These are phyloP conservation scores for Chlorella sp. DNA, from an alignment of 139 green algal species.

Conservation along the genomic window DNA sequence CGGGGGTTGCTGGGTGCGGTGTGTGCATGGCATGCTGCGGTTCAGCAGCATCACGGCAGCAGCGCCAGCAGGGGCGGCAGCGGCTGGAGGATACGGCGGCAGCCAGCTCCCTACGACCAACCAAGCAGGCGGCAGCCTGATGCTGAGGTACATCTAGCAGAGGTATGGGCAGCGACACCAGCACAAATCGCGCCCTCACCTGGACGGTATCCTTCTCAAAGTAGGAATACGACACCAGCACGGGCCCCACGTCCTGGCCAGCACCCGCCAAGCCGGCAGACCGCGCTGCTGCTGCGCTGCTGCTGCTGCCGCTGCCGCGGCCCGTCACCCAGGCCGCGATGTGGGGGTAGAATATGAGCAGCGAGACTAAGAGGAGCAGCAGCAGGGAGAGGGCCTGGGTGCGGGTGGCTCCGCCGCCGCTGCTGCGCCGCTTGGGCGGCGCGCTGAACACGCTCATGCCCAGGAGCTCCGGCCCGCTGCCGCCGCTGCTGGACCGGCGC, in stretches of 20 bases:
- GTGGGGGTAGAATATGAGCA: constrained; percentile 15
- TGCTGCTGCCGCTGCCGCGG: too few species aligned
- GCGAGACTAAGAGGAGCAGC: neutral
- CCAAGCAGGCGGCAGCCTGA: too few species aligned
- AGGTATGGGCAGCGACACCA: too few species aligned
- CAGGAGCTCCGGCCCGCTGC: neutral
- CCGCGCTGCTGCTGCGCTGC: neutral
- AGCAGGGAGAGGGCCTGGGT: constrained; percentile 10
- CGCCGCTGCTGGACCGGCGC: neutral
- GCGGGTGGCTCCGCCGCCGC: neutral
- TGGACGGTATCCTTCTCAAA: constrained; percentile 77
- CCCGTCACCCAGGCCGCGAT: neutral
- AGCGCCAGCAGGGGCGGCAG: neutral
- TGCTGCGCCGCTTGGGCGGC: neutral
- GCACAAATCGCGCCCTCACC: too few species aligned
- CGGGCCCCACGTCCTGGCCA: neutral
- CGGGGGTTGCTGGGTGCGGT: neutral
- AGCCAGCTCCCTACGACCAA: too few species aligned
- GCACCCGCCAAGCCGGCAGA: neutral
- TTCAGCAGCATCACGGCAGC: neutral
- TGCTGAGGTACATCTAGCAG: too few species aligned
- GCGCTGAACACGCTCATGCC: neutral
- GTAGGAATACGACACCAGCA: constrained; percentile 75
- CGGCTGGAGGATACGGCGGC: neutral
- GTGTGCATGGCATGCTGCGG: neutral